Evolutionary conservation across 306 rosid genomes (phyloP), one percentile per base, ranked within the genome.

Genomic region (Prosopis cineraria): DNA sequence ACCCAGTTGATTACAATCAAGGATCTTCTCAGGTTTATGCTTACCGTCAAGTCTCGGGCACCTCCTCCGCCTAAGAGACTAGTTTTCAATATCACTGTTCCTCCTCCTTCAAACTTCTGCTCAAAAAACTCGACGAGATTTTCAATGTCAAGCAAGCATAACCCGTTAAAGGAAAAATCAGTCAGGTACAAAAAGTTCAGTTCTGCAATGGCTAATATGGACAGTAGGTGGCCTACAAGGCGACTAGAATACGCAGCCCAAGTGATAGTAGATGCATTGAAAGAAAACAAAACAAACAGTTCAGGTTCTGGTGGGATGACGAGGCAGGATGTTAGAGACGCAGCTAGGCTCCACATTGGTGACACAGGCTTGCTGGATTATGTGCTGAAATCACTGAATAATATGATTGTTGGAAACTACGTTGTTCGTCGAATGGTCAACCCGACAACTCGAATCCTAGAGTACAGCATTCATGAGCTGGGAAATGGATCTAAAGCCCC

Each of bases 341-440:
- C 96, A 11, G 96, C 98, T 75, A 72, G 98, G 75, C 89, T 92
- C 14, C 96, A 89, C 69, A 92, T 94, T 45, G 98, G 97, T 41
- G 97, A 94, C 74, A 94, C 98, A 0, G 98, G 98, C 24, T 79
- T 94, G 75, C 93, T 94, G 31, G 98, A 94, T 59, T 89, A 89
- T 75, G 97, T 92, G 43, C 85, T 94, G 63, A 94, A 94, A 82
- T 94, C 98, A 53, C 68, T 94, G 31, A 90, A 89, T 83, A 92
- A 94, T 73, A 88, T 89, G 52, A 74, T 89, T 62, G 93, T 94
- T 31, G 98, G 93, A 56, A 82, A 83, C 72, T 87, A 83, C 13
- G 80, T 94, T 0, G 91, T 94, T 52, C 88, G 97, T 19, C 93
- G 97, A 20, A 85, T 83, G 66, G 94, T 92, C 60, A 94, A 94